Conservation (phyloP, 148 eudicot genomes). For the Vaccinium vitisidaea region DNA sequence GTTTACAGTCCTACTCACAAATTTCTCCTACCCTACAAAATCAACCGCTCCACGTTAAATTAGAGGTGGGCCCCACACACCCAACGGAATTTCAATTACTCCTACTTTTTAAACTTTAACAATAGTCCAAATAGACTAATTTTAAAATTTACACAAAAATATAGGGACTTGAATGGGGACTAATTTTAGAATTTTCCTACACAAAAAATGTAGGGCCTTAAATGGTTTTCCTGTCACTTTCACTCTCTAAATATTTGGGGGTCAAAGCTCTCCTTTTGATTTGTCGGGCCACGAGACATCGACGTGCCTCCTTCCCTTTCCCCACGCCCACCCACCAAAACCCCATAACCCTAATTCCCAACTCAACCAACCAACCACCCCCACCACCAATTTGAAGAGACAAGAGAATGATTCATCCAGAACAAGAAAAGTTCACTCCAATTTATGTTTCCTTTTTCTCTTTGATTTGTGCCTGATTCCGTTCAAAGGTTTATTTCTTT, state of each 20-base stretch:
- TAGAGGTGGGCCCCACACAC: too few species aligned
- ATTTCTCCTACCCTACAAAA: too few species aligned
- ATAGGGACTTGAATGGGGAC: too few species aligned
- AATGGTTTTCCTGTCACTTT: neutral
- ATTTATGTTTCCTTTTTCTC: neutral
- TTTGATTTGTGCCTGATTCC: constrained; percentile 4
- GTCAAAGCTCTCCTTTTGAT: constrained; percentile 9
- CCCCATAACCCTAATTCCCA: constrained; percentile 23
- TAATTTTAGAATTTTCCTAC: too few species aligned
- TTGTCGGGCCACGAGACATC: constrained; percentile 31
- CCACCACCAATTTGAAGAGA: neutral
- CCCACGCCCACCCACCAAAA: constrained; percentile 35
- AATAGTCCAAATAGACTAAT: too few species aligned
- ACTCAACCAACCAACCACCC: neutral
- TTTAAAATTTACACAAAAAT: too few species aligned
- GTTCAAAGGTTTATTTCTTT: neutral
- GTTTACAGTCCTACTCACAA: too few species aligned
- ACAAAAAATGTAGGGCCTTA: too few species aligned
- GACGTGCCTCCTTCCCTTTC: constrained; percentile 37
- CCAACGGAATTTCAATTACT: too few species aligned
- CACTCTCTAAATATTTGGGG: neutral
- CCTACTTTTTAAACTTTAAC: too few species aligned
- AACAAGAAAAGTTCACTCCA: neutral
- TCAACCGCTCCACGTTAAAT: too few species aligned
- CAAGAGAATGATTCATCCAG: neutral